Conservation (phyloP, 23 red algal genomes). For the Gracilariopsis chorda region DNA sequence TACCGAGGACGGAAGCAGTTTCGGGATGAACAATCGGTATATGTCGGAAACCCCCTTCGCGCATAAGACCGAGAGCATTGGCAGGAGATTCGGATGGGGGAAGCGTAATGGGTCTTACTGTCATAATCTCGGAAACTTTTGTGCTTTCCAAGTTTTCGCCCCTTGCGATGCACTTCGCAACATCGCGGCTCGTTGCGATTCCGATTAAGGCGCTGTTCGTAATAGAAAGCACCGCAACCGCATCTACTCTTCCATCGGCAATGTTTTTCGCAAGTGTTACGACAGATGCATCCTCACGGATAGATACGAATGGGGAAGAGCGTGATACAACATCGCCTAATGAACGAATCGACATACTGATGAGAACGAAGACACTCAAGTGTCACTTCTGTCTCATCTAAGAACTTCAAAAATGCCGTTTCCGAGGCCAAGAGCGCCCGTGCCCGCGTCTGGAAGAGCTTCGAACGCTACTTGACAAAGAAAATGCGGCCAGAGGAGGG, state of each 20-base stretch:
- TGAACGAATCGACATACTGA: slow-evolving; percentile 55
- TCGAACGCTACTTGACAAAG: slow-evolving; percentile 53
- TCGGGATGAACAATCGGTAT: slow-evolving; percentile 49
- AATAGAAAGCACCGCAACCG: slow-evolving; percentile 28
- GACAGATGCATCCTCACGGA: slow-evolving; percentile 50
- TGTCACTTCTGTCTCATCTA: no score
- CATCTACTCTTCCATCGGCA: slow-evolving; percentile 29
- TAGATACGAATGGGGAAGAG: neutral
- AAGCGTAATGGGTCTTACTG: slow-evolving; percentile 41
- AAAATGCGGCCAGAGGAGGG: slow-evolving; percentile 71
- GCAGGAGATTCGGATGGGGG: slow-evolving; percentile 62
- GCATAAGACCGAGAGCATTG: slow-evolving; percentile 59
- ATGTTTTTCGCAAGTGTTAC: slow-evolving; percentile 30
- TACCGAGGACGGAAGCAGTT: slow-evolving; percentile 29
- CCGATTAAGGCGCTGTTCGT: slow-evolving; percentile 9
- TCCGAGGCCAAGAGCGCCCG: slow-evolving; percentile 7
- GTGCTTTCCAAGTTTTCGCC: slow-evolving; percentile 20
- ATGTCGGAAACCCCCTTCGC: slow-evolving; percentile 65
- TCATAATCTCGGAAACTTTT: slow-evolving; percentile 57
- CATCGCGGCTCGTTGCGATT: slow-evolving; percentile 60
- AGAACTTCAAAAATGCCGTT: slow-evolving; percentile 43
- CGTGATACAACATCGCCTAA: slow-evolving; percentile 64
- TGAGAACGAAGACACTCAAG: no score
- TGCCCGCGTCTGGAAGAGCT: slow-evolving; percentile 10
- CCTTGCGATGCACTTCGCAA: slow-evolving; percentile 64